A percentile compares a stretch with the other conserved stretches of the same genome.
These are phyloP conservation scores for Aphanomyces cochlioides DNA, from an alignment of 352 stramenopile genomes.

Conservation along the genomic window DNA sequence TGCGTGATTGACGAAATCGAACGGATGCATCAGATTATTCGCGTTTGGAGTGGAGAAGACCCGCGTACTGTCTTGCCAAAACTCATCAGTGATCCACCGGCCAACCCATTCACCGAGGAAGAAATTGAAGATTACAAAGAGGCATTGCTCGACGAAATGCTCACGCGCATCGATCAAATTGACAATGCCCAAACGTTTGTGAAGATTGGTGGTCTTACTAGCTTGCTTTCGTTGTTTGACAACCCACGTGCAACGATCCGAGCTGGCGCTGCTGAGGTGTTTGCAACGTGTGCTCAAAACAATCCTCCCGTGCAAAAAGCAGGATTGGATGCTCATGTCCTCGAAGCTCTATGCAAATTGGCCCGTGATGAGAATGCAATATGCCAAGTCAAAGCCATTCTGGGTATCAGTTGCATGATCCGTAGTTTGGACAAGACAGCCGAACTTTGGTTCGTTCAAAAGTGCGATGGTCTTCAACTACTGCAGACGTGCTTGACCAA, in stretches of 20 bases:
- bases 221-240: slow-evolving; percentile 59
- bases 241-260: slow-evolving; percentile 46
- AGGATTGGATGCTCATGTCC: slow-evolving; percentile 50
- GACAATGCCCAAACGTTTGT: slow-evolving; percentile 86
- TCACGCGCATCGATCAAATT: slow-evolving; percentile 83
- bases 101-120: slow-evolving; percentile 43
- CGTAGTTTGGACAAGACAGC: slow-evolving; percentile 63
- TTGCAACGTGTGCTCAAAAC: slow-evolving; percentile 82
- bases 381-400: slow-evolving; percentile 71
- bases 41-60: slow-evolving; percentile 75
- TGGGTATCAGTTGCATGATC: slow-evolving; percentile 81
- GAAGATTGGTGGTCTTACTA: slow-evolving; percentile 70
- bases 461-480: slow-evolving; percentile 55
- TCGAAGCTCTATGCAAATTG: slow-evolving; percentile 65
- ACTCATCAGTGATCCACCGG: slow-evolving; percentile 36
- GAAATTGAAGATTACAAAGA: slow-evolving; percentile 81
- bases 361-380: slow-evolving; percentile 51
- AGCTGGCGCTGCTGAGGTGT: slow-evolving; percentile 68
- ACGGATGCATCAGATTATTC: slow-evolving; percentile 77
- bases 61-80: slow-evolving; percentile 60
- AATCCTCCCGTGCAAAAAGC: slow-evolving; percentile 79
- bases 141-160: slow-evolving; percentile 71
- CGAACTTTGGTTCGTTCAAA: slow-evolving; percentile 51
- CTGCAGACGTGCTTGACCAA: slow-evolving; percentile 52
- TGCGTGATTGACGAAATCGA: slow-evolving; percentile 82